These are phyloP conservation scores for Penicillium arizonense DNA, from an alignment of 495 filamentous ascomycete species.

Conservation along the genomic window DNA sequence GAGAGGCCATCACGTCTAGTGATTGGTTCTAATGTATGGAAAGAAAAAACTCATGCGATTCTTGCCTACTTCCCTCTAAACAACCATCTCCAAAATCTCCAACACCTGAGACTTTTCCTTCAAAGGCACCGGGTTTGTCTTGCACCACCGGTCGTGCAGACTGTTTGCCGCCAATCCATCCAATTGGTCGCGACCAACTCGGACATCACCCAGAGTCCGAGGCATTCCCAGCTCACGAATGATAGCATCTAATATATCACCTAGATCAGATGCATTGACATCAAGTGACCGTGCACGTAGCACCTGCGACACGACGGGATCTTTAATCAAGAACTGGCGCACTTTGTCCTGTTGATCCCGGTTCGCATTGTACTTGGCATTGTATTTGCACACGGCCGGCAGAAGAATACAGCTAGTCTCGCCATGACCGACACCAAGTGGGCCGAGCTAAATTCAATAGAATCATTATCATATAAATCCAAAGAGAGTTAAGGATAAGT, in stretches of 20 bases:
- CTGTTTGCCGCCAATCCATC: conserved; percentile 51
- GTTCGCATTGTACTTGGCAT: conserved; percentile 49
- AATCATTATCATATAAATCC: background rate
- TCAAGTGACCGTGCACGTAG: conserved; percentile 37
- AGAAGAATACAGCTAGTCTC: conserved; percentile 66
- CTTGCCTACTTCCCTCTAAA: conserved; percentile 3
- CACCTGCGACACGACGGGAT: conserved; percentile 40
- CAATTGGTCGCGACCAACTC: conserved; percentile 52
- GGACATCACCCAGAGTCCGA: conserved; percentile 52
- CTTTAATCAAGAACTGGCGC: conserved; percentile 47
- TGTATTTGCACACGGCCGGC: conserved; percentile 60
- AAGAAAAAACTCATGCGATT: no score
- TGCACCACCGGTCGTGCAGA: conserved; percentile 50
- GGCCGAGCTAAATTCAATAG: conserved; percentile 44
- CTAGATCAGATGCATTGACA: conserved; percentile 42
- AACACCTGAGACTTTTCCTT: conserved; percentile 49
- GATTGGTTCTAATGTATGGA: no score
- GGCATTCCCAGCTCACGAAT: conserved; percentile 56
- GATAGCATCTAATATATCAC: conserved; percentile 54
- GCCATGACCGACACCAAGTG: conserved; percentile 62
- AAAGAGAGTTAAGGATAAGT: background rate
- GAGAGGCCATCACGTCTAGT: no score
- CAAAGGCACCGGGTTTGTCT: conserved; percentile 50
- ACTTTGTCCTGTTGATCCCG: conserved; percentile 45
- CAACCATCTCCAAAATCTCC: conserved; percentile 54